Base-by-base conservation (phyloP, 345 rosid genomes). In the Euphorbia tirucalli region DNA sequence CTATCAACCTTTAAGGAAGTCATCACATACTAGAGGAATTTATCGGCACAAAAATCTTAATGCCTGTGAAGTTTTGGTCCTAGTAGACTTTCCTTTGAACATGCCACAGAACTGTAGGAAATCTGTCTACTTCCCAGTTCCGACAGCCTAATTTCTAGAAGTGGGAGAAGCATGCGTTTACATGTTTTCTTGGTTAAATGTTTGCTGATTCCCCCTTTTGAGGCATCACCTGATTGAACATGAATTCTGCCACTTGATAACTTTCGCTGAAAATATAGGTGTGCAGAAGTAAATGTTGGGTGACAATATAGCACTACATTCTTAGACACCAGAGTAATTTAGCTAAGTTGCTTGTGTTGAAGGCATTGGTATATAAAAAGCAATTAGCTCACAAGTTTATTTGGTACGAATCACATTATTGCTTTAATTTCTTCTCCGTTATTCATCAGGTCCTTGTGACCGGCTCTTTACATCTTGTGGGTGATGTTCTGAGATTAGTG, bases 391-490 rank as follows among this genome's bases (percentile, higher is more conserved):
- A 39, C 22, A 32, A 46, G 7, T 7, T 16, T 55, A 15, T 39
- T 5, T 55, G 7, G 44, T 39, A 18, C 1, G 9, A 21, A 24
- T 1, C 11, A 15, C 37, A 11, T 7, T 4, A 37, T 15, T 2
- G 15, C 27, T 2, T 59, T 68, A 22, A 3, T 13, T 31, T 77
- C 62, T 31, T 7, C 19, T 32, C 31, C 61, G 44, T 61, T 63
- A 71, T 48, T 61, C 39, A 50, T 71, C 80, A 90, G 98, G 97
- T 95, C 64, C 90, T 95, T 41, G 94, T 95, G 37, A 83, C 97
- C 0, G 97, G 98, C 30, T 95, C 99, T 4, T 81, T 92, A 71
- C 96, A 92, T 76, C 96, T 95, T 25, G 91, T 95, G 69, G 99
- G 99, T 41, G 99, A 95, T 73, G 88, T 89, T 41, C 74, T 95